Percentiles rank a stretch among this genome's conserved stretches.
phyloP scores from a whole-genome alignment of 2,329 filamentous ascomycete species.

The Neoascochyta sp. region DNA sequence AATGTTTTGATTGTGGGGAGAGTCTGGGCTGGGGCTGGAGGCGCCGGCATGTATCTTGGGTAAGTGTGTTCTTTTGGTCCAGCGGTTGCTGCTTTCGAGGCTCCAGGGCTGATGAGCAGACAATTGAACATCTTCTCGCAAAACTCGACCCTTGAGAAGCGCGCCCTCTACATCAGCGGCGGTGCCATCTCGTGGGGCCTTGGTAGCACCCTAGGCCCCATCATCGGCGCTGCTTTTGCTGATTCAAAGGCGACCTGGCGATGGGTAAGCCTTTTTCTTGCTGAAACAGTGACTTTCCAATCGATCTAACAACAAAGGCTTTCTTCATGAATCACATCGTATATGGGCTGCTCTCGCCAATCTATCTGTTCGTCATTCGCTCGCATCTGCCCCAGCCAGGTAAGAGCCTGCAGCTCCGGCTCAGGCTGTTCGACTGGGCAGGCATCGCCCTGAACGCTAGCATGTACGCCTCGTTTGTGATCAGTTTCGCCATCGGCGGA shows the following conservation, averaged over 20 bases:
- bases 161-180: slow-evolving; percentile 31
- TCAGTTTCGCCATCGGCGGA: slow-evolving; percentile 54
- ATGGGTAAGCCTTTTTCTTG: slow-evolving; percentile 13
- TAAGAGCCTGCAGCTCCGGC: not conserved
- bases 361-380: slow-evolving; percentile 11
- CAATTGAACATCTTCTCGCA: slow-evolving; percentile 19
- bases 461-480: slow-evolving; percentile 42
- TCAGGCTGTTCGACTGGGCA: slow-evolving; percentile 22
- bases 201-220: slow-evolving; percentile 37
- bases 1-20: slow-evolving; percentile 41
- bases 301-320: no score
- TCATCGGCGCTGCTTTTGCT: slow-evolving; percentile 33
- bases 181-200: slow-evolving; percentile 42
- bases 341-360: slow-evolving; percentile 43
- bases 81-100: slow-evolving; percentile 14
- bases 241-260: slow-evolving; percentile 21
- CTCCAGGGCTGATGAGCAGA: no score
- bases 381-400: slow-evolving; percentile 5
- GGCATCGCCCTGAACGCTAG: slow-evolving; percentile 46
- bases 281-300: not conserved
- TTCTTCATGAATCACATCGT: slow-evolving; percentile 57
- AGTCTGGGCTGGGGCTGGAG: slow-evolving; percentile 46
- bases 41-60: slow-evolving; percentile 40
- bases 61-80: slow-evolving; percentile 21
- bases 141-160: slow-evolving; percentile 28